Base-by-base conservation (phyloP, 805 yeast genomes). In the Saccharomycopsis capsularis region DNA sequence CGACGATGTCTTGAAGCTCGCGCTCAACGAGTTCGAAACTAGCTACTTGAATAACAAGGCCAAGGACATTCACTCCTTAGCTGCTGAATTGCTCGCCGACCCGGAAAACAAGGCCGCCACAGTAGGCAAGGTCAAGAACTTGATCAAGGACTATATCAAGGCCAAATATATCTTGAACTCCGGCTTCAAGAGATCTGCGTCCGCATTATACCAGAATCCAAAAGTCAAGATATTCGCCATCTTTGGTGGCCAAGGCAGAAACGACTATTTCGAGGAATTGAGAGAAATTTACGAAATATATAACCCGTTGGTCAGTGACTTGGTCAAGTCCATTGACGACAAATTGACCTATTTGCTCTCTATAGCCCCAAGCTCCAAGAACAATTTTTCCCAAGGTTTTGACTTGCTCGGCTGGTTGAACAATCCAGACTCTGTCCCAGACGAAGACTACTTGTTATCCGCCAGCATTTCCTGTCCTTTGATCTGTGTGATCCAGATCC, bases 201-300 rank as follows among this genome's bases (percentile, higher is more conserved):
- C 81, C 22, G 81, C 84, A 45, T 73, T 91, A 51, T 77, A 76
- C n/a, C 62, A 70, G 45, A 72, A 73, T 51, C 69, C 73, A 38
- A 68, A 74, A 44, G 86, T 90, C 40, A 71, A 74, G 53, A 67
- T 90, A 49, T 79, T 76, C 52, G 95, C 97, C 55, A 81, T 93
- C 58, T 93, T 91, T 61, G 99, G 99, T 65, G 99, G 99, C 62
- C 99, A 93, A 73, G 99, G 99, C 69, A 91, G 88, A 72, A 98
- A 93, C 64, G 97, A 93, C 65, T 93, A 88, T 73, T 93, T 93
- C 60, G 96, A 90, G 65, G 99, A 93, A 73, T 78, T 93, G 64
- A 81, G 95, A 65, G 95, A 88, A 56, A 66, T 90, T 52, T 83
- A 85, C 72, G 70, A 78, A 56, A 75, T 81, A 51, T 93, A 93